Conservation (phyloP, 2,329 filamentous ascomycete genomes). For the Trichoderma arundinaceum region DNA sequence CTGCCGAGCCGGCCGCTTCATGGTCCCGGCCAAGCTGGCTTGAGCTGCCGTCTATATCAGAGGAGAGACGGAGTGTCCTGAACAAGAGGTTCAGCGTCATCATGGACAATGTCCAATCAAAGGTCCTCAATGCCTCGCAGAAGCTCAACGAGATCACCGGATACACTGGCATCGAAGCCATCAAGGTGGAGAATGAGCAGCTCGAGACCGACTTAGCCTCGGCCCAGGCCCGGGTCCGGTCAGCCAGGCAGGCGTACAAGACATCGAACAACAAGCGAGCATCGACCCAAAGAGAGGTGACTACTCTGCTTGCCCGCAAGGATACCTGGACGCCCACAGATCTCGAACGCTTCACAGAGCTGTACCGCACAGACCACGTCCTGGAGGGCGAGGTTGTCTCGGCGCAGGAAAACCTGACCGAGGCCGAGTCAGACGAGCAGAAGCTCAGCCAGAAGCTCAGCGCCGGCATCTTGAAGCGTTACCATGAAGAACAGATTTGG, state of each 20-base stretch:
- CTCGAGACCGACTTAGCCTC: conserved; percentile 65
- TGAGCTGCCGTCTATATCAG: conserved; percentile 44
- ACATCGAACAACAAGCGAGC: conserved; percentile 82
- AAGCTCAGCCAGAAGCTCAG: conserved; percentile 76
- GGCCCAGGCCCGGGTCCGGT: conserved; percentile 70
- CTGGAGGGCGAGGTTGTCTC: conserved; percentile 83
- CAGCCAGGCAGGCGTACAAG: conserved; percentile 77
- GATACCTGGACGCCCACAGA: conserved; percentile 87
- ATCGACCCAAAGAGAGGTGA: conserved; percentile 93
- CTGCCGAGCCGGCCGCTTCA: conserved; percentile 7
- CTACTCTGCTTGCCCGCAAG: conserved; percentile 89
- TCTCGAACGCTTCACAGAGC: conserved; percentile 89
- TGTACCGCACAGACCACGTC: conserved; percentile 91
- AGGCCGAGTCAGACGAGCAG: conserved; percentile 80
- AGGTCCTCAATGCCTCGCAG: conserved; percentile 82
- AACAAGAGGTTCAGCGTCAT: conserved; percentile 52
- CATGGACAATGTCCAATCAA: conserved; percentile 89
- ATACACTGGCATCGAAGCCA: conserved; percentile 85
- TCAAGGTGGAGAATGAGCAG: conserved; percentile 77
- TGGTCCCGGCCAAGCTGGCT: conserved; percentile 24
- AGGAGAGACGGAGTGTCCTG: conserved; percentile 43
- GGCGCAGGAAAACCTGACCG: conserved; percentile 72
- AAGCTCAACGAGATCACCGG: conserved; percentile 93
- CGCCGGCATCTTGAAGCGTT: conserved; percentile 83
- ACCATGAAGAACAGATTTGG: conserved; percentile 99